Conservation (phyloP, 2,329 filamentous ascomycete species). For the Colletotrichum costaricense region DNA sequence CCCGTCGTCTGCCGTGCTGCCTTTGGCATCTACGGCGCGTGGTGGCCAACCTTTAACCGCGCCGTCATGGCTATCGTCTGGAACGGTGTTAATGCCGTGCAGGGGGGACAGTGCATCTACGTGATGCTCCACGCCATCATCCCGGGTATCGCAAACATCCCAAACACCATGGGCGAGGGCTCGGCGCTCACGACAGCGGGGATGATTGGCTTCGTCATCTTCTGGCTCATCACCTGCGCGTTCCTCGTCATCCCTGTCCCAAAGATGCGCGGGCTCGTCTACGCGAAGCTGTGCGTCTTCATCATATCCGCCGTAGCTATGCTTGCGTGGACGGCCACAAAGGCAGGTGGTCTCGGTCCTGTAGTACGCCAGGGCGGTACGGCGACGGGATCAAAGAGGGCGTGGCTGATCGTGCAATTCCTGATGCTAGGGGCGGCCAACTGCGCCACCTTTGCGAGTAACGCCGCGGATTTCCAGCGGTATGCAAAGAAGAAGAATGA, state of each 20-base stretch:
- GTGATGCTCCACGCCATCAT: constrained; percentile 54
- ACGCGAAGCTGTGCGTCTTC: constrained; percentile 47
- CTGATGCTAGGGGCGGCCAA: constrained; percentile 49
- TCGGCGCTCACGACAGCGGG: constrained; percentile 52
- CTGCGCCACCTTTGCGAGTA: constrained; percentile 51
- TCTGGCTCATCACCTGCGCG: constrained; percentile 52
- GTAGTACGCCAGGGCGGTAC: constrained; percentile 73
- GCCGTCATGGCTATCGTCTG: constrained; percentile 58
- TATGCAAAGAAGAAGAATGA: constrained; percentile 54
- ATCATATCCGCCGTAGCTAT: constrained; percentile 51
- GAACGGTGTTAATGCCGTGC: constrained; percentile 54
- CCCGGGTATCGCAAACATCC: constrained; percentile 51
- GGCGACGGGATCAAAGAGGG: constrained; percentile 54
- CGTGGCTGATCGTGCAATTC: constrained; percentile 51
- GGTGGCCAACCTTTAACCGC: constrained; percentile 56
- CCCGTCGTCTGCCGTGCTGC: constrained; percentile 54
- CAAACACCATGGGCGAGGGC: constrained; percentile 51
- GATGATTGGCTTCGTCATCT: constrained; percentile 55
- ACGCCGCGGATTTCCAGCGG: constrained; percentile 56
- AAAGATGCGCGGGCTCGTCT: constrained; percentile 36
- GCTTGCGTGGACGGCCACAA: constrained; percentile 71
- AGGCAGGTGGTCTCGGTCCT: constrained; percentile 75
- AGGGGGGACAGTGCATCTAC: constrained; percentile 47
- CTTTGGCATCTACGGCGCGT: constrained; percentile 56
- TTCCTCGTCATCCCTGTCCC: constrained; percentile 49